These are phyloP conservation scores for Penicillium malachiteum DNA, from an alignment of 495 filamentous ascomycete genomes.

Conservation along the genomic window DNA sequence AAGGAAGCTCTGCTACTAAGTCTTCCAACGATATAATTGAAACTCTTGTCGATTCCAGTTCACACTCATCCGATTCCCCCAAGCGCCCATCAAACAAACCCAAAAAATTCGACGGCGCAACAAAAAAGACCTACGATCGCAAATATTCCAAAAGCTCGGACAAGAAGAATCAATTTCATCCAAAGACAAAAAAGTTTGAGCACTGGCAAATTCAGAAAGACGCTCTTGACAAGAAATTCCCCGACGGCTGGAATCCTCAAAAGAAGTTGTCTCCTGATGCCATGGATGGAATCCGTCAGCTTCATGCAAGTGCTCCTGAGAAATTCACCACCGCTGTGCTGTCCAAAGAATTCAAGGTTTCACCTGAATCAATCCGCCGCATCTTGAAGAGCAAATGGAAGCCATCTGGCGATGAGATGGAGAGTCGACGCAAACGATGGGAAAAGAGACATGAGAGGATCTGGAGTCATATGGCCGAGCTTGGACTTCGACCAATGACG, in stretches of 20 bases:
- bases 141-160: neutral
- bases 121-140: slow-evolving; percentile 4
- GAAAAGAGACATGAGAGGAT: slow-evolving; percentile 72
- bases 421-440: slow-evolving; percentile 69
- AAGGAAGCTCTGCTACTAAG: neutral
- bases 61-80: neutral
- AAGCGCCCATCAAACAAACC: neutral
- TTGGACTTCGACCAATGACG: slow-evolving; percentile 58
- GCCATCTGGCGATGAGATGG: slow-evolving; percentile 59
- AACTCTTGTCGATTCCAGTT: neutral
- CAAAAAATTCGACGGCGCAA: neutral
- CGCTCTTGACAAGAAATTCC: slow-evolving; percentile 70
- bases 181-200: slow-evolving; percentile 34
- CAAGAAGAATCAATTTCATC: slow-evolving; percentile 5
- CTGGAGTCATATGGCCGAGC: slow-evolving; percentile 70
- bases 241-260: slow-evolving; percentile 69
- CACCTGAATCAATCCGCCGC: slow-evolving; percentile 79
- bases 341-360: slow-evolving; percentile 76
- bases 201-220: slow-evolving; percentile 72
- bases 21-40: neutral
- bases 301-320: slow-evolving; percentile 72
- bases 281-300: slow-evolving; percentile 76
- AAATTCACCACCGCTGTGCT: slow-evolving; percentile 73
- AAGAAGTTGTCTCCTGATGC: slow-evolving; percentile 92
- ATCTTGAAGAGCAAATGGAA: slow-evolving; percentile 85